These are phyloP conservation scores for Phaeophleospora eucalypticola DNA, from an alignment of 2,329 filamentous ascomycete species.

Conservation along the genomic window DNA sequence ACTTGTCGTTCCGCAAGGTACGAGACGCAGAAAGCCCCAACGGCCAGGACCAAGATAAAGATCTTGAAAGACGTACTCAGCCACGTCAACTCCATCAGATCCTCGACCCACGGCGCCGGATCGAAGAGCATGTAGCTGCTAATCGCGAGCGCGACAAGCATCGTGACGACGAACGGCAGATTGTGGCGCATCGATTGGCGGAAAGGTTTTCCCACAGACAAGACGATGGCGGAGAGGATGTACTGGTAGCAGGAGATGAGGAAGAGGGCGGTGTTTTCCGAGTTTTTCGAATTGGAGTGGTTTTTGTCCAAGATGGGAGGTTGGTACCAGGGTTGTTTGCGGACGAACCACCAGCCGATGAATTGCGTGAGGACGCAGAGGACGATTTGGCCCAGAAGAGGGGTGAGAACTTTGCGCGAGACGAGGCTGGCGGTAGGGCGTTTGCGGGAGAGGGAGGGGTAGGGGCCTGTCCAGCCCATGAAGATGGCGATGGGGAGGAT, in stretches of 20 bases:
- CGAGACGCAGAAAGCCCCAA: conserved; percentile 63
- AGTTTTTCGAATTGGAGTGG: conserved; percentile 83
- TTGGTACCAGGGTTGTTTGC: conserved; percentile 77
- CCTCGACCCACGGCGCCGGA: conserved; percentile 64
- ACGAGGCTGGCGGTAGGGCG: conserved; percentile 89
- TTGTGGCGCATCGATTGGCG: conserved; percentile 76
- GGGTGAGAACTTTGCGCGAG: conserved; percentile 84
- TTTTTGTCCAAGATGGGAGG: conserved; percentile 73
- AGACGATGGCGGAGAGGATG: conserved; percentile 79
- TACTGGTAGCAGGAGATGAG: conserved; percentile 92
- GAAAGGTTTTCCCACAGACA: conserved; percentile 90
- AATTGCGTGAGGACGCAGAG: conserved; percentile 77
- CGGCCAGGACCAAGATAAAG: conserved; percentile 67
- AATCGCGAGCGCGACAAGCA: conserved; percentile 62
- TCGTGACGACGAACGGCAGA: conserved; percentile 77
- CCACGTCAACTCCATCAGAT: conserved; percentile 79
- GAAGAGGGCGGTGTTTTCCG: conserved; percentile 89
- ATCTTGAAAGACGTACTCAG: conserved; percentile 69
- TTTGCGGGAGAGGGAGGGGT: conserved; percentile 71
- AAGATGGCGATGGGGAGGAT: conserved; percentile 97
- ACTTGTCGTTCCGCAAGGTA: conserved; percentile 69
- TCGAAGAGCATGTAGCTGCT: conserved; percentile 76
- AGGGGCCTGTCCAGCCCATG: conserved; percentile 95
- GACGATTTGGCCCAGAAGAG: conserved; percentile 80
- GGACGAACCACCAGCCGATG: conserved; percentile 68